Evolutionary conservation across 768 basidiomycete genomes (phyloP).

Genomic region (Rhodocollybia butyracea): DNA sequence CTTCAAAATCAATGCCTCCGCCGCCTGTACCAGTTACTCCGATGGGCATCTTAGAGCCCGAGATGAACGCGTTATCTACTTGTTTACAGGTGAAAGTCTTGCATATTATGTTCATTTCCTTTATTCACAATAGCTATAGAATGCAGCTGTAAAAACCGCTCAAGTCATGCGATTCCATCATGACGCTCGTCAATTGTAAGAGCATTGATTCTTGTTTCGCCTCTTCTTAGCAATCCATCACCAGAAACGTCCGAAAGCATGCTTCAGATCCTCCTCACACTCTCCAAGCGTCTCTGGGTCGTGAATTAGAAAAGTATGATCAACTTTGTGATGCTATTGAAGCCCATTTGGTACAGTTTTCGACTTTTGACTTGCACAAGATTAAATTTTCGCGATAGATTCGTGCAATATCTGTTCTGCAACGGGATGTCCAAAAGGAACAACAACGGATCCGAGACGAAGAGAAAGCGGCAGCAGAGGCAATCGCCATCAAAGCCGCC

Average conservation of each 20-base stretch:
- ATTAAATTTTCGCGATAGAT: constrained; percentile 36
- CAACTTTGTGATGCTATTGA: constrained; percentile 79
- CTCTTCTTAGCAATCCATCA: background rate
- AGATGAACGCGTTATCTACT: constrained; percentile 52
- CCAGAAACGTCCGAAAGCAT: constrained; percentile 56
- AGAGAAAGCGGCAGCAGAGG: constrained; percentile 38
- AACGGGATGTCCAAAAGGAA: constrained; percentile 69
- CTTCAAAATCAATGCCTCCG: constrained; percentile 51
- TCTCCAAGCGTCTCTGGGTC: constrained; percentile 61
- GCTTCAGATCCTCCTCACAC: constrained; percentile 63
- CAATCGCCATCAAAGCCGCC: constrained; percentile 12
- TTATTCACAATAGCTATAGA: constrained; percentile 26
- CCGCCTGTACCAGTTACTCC: constrained; percentile 42
- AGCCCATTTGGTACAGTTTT: constrained; percentile 53
- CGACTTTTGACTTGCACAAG: background rate
- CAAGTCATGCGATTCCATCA: constrained; percentile 70
- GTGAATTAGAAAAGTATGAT: constrained; percentile 76
- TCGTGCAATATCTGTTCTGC: constrained; percentile 67
- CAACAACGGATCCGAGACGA: constrained; percentile 41
- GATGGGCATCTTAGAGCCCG: constrained; percentile 54
- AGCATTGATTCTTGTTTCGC: constrained; percentile 1
- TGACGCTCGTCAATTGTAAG: constrained; percentile 63
- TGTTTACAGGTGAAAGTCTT: constrained; percentile 51
- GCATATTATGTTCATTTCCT: background rate
- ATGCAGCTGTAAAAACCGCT: constrained; percentile 66